phyloP scores from a whole-genome alignment of 345 rosid species.

The Acer campestre region DNA sequence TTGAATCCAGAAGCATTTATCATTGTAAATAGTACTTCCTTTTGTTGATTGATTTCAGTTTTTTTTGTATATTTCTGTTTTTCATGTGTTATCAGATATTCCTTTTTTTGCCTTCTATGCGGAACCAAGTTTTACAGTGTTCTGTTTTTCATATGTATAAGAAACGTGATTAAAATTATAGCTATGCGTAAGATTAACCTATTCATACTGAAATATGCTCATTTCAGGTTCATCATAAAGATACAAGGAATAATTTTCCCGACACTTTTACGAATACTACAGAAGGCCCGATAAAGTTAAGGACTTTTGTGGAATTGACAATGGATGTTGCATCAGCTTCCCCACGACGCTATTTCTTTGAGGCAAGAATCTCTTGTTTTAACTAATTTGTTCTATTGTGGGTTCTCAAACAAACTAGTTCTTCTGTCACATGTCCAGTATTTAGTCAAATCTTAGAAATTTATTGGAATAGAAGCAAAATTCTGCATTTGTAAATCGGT shows the following conservation, averaged over 20 bases:
- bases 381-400: constrained; percentile 9
- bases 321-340: constrained; percentile 98
- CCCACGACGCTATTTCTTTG: constrained; percentile 88
- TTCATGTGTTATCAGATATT: neutral
- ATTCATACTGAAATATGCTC: constrained; percentile 14
- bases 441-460: no score
- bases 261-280: constrained; percentile 27
- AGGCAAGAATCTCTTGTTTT: constrained; percentile 61
- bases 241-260: constrained; percentile 34
- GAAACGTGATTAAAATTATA: neutral
- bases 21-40: constrained; percentile 50
- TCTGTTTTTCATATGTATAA: neutral
- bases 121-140: no score
- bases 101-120: neutral
- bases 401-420: neutral
- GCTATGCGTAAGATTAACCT: constrained; percentile 7
- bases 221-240: constrained; percentile 62
- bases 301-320: constrained; percentile 69
- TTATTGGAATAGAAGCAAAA: no score
- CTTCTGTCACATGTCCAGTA: no score
- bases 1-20: constrained; percentile 82
- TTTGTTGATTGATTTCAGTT: neutral
- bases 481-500: no score
- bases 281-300: constrained; percentile 58
- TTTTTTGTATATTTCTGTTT: neutral